These are phyloP conservation scores for Coemansia erecta DNA, from an alignment of 192 early-diverging fungal species.

Conservation along the genomic window DNA sequence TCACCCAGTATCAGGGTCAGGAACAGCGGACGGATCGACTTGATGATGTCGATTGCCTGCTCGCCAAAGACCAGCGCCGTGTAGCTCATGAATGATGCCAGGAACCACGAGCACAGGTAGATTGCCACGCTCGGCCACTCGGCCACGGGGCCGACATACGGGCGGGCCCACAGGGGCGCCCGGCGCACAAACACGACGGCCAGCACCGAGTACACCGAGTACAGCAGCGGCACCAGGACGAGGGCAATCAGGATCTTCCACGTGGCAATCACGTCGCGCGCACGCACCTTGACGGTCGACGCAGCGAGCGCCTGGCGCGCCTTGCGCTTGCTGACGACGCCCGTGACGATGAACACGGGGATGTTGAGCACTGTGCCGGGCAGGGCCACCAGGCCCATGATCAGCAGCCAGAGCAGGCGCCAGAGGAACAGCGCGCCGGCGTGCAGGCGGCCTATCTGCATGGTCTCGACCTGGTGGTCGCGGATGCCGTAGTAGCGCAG, in stretches of 20 bases:
- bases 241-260: slow-evolving; percentile 88
- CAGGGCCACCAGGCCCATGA: slow-evolving; percentile 74
- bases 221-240: slow-evolving; percentile 72
- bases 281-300: slow-evolving; percentile 94
- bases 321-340: slow-evolving; percentile 50
- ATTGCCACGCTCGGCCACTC: slow-evolving; percentile 25
- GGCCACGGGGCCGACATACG: not conserved
- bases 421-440: slow-evolving; percentile 69
- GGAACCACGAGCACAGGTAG: slow-evolving; percentile 40
- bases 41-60: slow-evolving; percentile 71
- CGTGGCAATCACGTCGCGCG: slow-evolving; percentile 91
- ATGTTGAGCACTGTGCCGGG: slow-evolving; percentile 73
- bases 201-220: slow-evolving; percentile 67
- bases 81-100: slow-evolving; percentile 65
- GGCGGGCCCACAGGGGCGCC: slow-evolving; percentile 26
- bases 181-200: slow-evolving; percentile 49
- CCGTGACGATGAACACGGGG: slow-evolving; percentile 50
- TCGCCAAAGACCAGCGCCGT: slow-evolving; percentile 74
- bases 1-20: slow-evolving; percentile 61
- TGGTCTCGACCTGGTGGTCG: slow-evolving; percentile 94
- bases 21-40: slow-evolving; percentile 81
- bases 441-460: slow-evolving; percentile 60
- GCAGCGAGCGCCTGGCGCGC: slow-evolving; percentile 73
- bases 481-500: slow-evolving; percentile 90
- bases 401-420: slow-evolving; percentile 66